Conservation (phyloP, 306 rosid species). For the Canavalia gladiata region DNA sequence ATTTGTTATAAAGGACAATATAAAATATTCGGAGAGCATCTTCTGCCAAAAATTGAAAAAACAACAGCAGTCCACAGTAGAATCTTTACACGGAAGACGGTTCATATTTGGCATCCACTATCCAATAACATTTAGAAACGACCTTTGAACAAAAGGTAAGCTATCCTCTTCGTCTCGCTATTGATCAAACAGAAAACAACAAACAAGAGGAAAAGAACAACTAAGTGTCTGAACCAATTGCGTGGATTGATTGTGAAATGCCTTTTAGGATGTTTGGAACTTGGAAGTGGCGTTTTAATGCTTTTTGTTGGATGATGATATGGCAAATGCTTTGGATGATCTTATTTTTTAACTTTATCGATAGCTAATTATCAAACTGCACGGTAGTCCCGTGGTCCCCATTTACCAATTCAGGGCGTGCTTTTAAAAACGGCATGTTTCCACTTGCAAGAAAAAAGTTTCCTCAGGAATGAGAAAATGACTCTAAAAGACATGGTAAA, state of each 20-base stretch:
- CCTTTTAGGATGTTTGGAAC: not conserved
- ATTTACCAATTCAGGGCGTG: constrained; percentile 22
- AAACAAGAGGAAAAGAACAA: constrained; percentile 19
- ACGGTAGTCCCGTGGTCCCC: constrained; percentile 29
- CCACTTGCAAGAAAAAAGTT: constrained; percentile 48
- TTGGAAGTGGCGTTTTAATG: constrained; percentile 1
- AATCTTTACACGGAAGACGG: constrained; percentile 43
- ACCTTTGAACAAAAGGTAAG: constrained; percentile 22
- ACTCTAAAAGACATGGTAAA: constrained; percentile 14
- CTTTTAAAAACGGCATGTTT: constrained; percentile 32
- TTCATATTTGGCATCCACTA: constrained; percentile 39
- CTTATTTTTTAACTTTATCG: not conserved
- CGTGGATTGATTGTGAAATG: constrained; percentile 46
- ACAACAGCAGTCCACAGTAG: not conserved
- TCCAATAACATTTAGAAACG: constrained; percentile 7
- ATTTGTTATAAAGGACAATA: not conserved
- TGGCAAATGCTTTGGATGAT: constrained; percentile 2
- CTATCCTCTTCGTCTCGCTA: not conserved
- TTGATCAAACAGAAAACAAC: constrained; percentile 30
- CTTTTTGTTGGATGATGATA: not conserved
- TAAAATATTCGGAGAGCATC: not conserved
- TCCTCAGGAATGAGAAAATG: constrained; percentile 14
- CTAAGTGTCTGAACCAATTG: not conserved
- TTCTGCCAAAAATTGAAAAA: not conserved
- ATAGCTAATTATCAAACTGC: not conserved